phyloP scores from a whole-genome alignment of 129 eudicot species.

The Saussurea involucrata region DNA sequence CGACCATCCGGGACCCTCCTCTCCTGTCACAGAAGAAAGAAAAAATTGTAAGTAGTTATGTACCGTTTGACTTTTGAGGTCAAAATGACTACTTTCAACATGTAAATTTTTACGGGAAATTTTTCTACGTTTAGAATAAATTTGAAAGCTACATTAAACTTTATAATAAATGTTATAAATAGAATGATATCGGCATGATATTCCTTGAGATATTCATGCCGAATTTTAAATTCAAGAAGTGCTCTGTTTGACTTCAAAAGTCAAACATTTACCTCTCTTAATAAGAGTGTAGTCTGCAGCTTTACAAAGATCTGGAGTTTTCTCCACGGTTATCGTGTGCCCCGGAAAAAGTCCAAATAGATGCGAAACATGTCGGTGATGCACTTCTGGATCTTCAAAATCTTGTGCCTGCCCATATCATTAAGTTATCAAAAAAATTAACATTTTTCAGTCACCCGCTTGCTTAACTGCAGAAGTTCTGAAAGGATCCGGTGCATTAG shows the following conservation, averaged over 20 bases:
- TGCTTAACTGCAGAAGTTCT: neutral
- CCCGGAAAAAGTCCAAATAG: constrained; percentile 82
- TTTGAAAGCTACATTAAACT: neutral
- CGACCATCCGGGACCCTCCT: constrained; percentile 98
- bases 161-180: neutral
- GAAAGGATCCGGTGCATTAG: neutral
- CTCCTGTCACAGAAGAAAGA: constrained; percentile 42
- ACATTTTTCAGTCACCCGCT: neutral
- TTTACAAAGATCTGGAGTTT: constrained; percentile 77
- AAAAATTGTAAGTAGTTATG: neutral
- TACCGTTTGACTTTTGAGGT: neutral
- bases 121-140: neutral
- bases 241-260: neutral
- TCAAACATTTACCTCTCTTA: constrained; percentile 80
- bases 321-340: constrained; percentile 67
- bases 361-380: constrained; percentile 88
- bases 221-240: neutral
- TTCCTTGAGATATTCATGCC: neutral
- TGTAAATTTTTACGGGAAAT: neutral
- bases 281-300: constrained; percentile 56
- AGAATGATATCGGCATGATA: neutral
- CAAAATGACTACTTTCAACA: constrained; percentile 4
- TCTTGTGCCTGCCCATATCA: constrained; percentile 54
- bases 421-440: neutral
- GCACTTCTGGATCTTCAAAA: constrained; percentile 82